Evolutionary conservation across 768 basidiomycete genomes (phyloP), one percentile per base, ranked within the genome.

Genomic region (Rhodotorula sphaerocarpa): DNA sequence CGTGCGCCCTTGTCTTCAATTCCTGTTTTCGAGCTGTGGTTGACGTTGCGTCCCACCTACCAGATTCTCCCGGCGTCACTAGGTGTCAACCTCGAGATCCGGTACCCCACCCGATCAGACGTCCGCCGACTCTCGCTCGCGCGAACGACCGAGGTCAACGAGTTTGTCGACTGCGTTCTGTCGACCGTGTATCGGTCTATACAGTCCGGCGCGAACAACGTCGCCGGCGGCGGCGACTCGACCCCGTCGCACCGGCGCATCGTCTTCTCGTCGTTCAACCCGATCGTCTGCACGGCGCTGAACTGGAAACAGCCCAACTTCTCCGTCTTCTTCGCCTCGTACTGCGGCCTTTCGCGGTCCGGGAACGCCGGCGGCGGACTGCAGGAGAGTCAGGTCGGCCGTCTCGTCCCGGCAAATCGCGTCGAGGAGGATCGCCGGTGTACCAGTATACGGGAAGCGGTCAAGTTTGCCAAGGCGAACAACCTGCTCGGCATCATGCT

Each of bases 281-380:
- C 92, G 14, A 85, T 88, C 73, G 82, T 90, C 1, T 93, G 90
- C 75, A 83, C 88, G 12, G 85, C 88, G 21, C 76, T 96, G 58
- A 97, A 99, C 72, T 97, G 93, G 95, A 99, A 99, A 76, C 93
- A 99, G 76, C 93, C 93, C 18, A 97, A 97, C 75, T 97, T 93
- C 90, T 77, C 93, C 57, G 92, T 97, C 42, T 95, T 97, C 78
- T 88, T 95, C 75, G 84, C 87, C 12, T 86, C 88, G 11, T 84
- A 84, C 70, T 96, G 92, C 74, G 90, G 91, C 31, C 82, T 84
- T 25, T 74, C 78, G 71, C 66, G 78, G 68, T 14, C 50, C 4
- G 27, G 48, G 3, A 50, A 43, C 42, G 23, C 28, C 7, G 20
- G 4, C 1, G n/a, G n/a, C 11, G 55, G 25, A 25, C 43, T 55